Conservation (phyloP, 2,329 filamentous ascomycete species). For the Paramyrothecium roridum region DNA sequence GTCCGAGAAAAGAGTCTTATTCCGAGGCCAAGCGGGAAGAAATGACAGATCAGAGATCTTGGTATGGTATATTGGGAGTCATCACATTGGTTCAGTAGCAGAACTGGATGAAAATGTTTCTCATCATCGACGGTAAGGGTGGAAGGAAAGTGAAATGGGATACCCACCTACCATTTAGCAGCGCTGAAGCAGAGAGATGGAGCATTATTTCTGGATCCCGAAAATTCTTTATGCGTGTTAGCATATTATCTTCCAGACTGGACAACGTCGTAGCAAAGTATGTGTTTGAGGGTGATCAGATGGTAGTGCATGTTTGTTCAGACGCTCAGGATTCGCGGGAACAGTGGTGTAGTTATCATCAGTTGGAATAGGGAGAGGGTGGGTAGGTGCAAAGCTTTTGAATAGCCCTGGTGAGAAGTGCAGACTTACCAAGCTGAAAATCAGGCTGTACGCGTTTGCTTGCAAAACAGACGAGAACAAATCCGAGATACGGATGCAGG, state of each 20-base stretch:
- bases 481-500: no score
- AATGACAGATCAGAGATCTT: constrained; percentile 50
- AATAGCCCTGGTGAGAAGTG: constrained; percentile 13
- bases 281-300: constrained; percentile 49
- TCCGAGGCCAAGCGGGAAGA: no score
- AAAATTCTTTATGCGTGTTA: background rate
- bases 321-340: constrained; percentile 60
- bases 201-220: no score
- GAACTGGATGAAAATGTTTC: constrained; percentile 64
- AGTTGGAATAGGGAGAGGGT: constrained; percentile 23
- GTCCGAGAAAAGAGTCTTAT: no score
- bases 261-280: background rate
- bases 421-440: background rate
- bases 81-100: constrained; percentile 70
- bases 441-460: no score
- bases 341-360: constrained; percentile 59
- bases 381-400: constrained; percentile 6
- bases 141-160: background rate
- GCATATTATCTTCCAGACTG: background rate
- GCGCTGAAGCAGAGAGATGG: background rate
- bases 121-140: constrained; percentile 55
- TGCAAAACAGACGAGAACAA: no score
- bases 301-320: constrained; percentile 75
- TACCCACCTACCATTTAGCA: background rate
- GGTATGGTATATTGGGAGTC: constrained; percentile 64